phyloP scores from a whole-genome alignment of 306 rosid genomes.

The Sphenostylis stenocarpa region DNA sequence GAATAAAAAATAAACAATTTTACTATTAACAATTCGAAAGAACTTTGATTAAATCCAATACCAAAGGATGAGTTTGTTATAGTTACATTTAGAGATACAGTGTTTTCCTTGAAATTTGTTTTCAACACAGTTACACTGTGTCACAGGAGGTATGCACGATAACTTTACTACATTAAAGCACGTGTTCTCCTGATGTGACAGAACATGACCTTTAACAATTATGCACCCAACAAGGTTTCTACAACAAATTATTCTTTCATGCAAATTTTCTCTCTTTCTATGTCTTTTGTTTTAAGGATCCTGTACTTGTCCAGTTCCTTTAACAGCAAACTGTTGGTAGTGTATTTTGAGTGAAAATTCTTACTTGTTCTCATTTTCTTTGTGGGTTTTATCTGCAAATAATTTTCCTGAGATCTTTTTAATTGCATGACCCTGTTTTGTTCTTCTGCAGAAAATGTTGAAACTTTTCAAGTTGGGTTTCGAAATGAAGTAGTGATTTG shows the following conservation, averaged over 20 bases:
- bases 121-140: background rate
- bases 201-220: background rate
- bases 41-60: too few relatives aligned
- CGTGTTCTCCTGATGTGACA: slow-evolving; percentile 15
- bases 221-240: slow-evolving; percentile 25
- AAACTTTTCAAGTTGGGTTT: slow-evolving; percentile 19
- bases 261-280: background rate
- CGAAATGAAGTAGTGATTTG: slow-evolving; percentile 16
- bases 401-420: background rate
- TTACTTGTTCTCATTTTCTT: slow-evolving; percentile 29
- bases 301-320: background rate
- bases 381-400: background rate
- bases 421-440: slow-evolving; percentile 29
- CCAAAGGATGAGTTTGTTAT: too few relatives aligned
- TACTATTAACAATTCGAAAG: too few relatives aligned
- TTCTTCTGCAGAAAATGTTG: slow-evolving; percentile 26
- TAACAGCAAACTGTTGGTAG: background rate
- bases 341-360: background rate
- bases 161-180: slow-evolving; percentile 4
- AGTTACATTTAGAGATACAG: too few relatives aligned
- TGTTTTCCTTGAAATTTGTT: too few relatives aligned
- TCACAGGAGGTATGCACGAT: background rate
- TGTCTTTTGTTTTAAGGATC: background rate
- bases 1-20: too few relatives aligned
- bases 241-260: background rate